Evolutionary conservation across 495 filamentous ascomycete genomes (phyloP).

Genomic region (Neurospora africana): DNA sequence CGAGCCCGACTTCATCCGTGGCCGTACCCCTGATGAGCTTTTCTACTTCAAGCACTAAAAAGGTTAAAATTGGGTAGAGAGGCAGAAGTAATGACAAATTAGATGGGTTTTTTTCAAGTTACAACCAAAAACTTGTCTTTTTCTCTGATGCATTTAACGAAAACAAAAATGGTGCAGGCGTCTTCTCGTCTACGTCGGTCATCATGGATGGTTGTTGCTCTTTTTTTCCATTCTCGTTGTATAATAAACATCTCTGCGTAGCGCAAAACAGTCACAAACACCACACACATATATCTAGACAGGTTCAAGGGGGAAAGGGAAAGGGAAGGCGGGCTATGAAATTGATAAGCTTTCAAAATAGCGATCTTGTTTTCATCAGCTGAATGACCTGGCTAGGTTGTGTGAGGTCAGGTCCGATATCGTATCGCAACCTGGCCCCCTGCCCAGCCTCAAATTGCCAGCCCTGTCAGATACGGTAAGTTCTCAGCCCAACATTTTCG

Average conservation of each 20-base stretch:
- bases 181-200: not conserved
- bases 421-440: not conserved
- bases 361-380: not conserved
- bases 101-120: not conserved
- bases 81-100: not conserved
- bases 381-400: not conserved
- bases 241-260: not conserved
- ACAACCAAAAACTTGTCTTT: not conserved
- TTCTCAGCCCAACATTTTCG: not conserved
- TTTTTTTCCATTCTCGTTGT: not conserved
- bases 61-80: not conserved
- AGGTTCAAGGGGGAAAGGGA: not conserved
- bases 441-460: not conserved
- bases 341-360: not conserved
- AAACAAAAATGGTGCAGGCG: not conserved
- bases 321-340: not conserved
- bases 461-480: not conserved
- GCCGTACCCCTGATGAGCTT: slow-evolving; percentile 84
- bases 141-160: not conserved
- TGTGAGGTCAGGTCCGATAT: not conserved
- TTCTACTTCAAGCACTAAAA: slow-evolving; percentile 54
- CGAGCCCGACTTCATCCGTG: slow-evolving; percentile 85
- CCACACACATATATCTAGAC: not conserved
- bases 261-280: not conserved
- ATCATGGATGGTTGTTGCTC: not conserved